Base-by-base conservation (phyloP, 305 asterid genomes). In the Fraxinus sp. region DNA sequence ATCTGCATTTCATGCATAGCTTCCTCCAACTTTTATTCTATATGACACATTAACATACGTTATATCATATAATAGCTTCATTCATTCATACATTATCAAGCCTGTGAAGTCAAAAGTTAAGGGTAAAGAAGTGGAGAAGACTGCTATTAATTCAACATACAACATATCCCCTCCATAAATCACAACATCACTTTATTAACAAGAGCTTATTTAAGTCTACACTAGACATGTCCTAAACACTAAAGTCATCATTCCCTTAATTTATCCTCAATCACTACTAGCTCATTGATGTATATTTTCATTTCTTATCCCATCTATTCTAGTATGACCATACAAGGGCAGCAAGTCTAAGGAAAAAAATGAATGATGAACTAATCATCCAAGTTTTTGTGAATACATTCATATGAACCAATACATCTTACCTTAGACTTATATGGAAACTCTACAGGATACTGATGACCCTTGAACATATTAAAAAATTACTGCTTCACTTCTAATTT, bases 381-480 rank as follows among this genome's bases (percentile, higher is more conserved):
- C 30, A 55, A 39, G 7, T 1, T 9, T 44, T 11, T 44, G 2
- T 13, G 24, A 79, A 44, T 49, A 59, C 22, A n/a, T 71, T 8
- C 32, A 16, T 79, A 76, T 71, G 9, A 70, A 73, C 76, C n/a
- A 44, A 3, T 66, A 46, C 72, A 18, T 44, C 88, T 62, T 74
- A 90, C 98, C 95, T 92, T 93, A 22, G 94, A 93, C 79, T 85
- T 91, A 84, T 90, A 92, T 37, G 88, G 90, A 80, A 91, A 93
- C 87, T 91, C 97, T 0, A 7, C 0, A 0, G 39, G 39, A 35
- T 35, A 35, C 7, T 35, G 7, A 35, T 5, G 39, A 35, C 39
- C 39, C 7, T 0, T 35, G 39, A 35, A 33, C 36, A 33, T 33
- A 33, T 33, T 33, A 0, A 33, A 6, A 33, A 33, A 33, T 33